Percentiles rank a stretch among this genome's conserved stretches.
These are phyloP conservation scores for Furcasterigmium sp. DNA, from an alignment of 2,329 filamentous ascomycete species.

Conservation along the genomic window DNA sequence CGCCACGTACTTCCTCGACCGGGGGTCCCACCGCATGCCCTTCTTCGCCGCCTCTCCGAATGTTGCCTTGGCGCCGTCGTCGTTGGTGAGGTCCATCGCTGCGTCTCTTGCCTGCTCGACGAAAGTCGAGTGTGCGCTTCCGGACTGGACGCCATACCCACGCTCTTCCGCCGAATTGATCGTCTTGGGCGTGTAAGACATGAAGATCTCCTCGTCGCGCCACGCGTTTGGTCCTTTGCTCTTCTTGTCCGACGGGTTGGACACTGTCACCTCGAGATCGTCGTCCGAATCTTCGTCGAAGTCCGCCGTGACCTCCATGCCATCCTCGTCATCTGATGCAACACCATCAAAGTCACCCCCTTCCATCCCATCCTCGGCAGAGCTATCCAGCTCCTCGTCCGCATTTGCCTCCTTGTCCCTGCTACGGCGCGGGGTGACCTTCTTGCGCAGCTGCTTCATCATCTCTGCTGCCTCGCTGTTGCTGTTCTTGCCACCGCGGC, in stretches of 20 bases:
- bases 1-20: conserved; percentile 89
- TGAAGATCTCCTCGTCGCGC: conserved; percentile 82
- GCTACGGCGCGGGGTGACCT: conserved; percentile 53
- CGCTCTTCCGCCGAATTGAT: conserved; percentile 82
- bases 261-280: conserved; percentile 67
- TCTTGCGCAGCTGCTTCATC: conserved; percentile 67
- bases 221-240: conserved; percentile 31
- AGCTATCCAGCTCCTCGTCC: conserved; percentile 21
- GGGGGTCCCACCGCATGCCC: conserved; percentile 90
- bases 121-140: conserved; percentile 71
- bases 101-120: conserved; percentile 79
- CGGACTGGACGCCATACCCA: conserved; percentile 88
- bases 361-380: conserved; percentile 28
- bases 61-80: conserved; percentile 71
- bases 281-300: conserved; percentile 50
- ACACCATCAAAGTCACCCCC: conserved; percentile 5
- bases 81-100: conserved; percentile 88
- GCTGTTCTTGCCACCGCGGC: conserved; percentile 61
- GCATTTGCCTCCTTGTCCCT: conserved; percentile 30
- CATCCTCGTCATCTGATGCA: conserved; percentile 15
- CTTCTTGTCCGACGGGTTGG: conserved; percentile 47
- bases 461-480: conserved; percentile 65
- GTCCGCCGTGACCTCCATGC: conserved; percentile 30
- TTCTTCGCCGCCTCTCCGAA: conserved; percentile 74
- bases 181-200: conserved; percentile 86